Conservation (phyloP, 2,329 filamentous ascomycete genomes). For the Beauveria rudraprayagi region DNA sequence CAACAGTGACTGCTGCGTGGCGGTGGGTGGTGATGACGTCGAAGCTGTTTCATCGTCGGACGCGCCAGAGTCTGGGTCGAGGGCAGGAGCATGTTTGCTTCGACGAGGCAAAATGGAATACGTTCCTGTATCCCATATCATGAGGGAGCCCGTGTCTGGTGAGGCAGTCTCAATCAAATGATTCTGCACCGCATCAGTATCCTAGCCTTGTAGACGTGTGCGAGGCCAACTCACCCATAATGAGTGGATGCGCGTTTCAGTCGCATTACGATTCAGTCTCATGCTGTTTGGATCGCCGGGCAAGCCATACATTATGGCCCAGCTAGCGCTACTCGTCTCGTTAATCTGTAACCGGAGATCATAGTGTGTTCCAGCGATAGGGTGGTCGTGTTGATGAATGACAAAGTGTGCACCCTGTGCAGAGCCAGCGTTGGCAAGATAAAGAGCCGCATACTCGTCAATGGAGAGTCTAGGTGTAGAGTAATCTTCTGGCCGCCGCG, state of each 20-base stretch:
- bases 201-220: not conserved
- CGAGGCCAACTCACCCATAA: constrained; percentile 38
- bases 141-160: constrained; percentile 44
- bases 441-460: constrained; percentile 28
- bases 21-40: constrained; percentile 14
- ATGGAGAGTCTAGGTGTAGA: constrained; percentile 23
- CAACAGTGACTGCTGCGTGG: constrained; percentile 39
- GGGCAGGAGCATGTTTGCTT: constrained; percentile 24
- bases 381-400: constrained; percentile 67
- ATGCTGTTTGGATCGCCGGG: constrained; percentile 49
- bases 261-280: constrained; percentile 49
- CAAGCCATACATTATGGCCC: constrained; percentile 55
- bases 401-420: constrained; percentile 49
- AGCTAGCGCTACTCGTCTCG: constrained; percentile 55
- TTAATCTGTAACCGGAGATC: constrained; percentile 65
- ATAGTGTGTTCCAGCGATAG: constrained; percentile 59
- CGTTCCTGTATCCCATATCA: constrained; percentile 56
- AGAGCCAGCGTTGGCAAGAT: constrained; percentile 24
- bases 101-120: constrained; percentile 44
- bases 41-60: constrained; percentile 20
- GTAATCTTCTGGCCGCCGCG: constrained; percentile 14
- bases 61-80: constrained; percentile 20
- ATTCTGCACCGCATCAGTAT: constrained; percentile 33
- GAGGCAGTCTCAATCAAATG: constrained; percentile 54
- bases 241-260: constrained; percentile 54